Evolutionary conservation across 306 rosid genomes (phyloP).

Genomic region (Psophocarpus tetragonolobus): DNA sequence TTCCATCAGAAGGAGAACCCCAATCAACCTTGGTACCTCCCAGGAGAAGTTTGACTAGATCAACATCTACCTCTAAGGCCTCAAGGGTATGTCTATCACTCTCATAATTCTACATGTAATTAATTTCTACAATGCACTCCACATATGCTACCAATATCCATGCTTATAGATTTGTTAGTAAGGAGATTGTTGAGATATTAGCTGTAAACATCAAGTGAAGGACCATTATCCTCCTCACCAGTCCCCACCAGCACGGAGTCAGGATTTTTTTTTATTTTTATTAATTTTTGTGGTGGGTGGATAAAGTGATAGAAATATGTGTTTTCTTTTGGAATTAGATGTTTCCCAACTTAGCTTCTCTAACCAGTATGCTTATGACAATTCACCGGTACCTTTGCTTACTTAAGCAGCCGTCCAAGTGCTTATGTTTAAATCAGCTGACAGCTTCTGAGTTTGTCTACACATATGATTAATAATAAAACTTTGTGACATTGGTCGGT

Average conservation of each 20-base stretch:
- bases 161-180: neutral
- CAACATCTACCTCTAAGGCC: slow-evolving; percentile 71
- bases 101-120: slow-evolving; percentile 25
- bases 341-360: slow-evolving; percentile 2
- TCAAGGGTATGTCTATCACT: slow-evolving; percentile 68
- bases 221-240: neutral
- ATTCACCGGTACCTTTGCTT: neutral
- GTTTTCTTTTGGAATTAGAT: neutral
- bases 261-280: neutral
- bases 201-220: neutral
- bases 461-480: neutral
- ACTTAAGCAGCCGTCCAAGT: neutral
- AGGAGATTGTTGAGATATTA: neutral
- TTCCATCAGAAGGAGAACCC: slow-evolving; percentile 68
- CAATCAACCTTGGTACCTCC: slow-evolving; percentile 54
- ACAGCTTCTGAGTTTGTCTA: neutral
- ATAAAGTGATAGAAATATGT: neutral
- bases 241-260: slow-evolving; percentile 2
- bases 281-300: too few species aligned
- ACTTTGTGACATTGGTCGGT: neutral
- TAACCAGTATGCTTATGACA: neutral
- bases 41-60: slow-evolving; percentile 60
- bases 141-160: neutral
- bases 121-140: neutral
- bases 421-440: too few species aligned